Evolutionary conservation across 495 filamentous ascomycete genomes (phyloP).

Genomic region (Stereocaulon alpinum): DNA sequence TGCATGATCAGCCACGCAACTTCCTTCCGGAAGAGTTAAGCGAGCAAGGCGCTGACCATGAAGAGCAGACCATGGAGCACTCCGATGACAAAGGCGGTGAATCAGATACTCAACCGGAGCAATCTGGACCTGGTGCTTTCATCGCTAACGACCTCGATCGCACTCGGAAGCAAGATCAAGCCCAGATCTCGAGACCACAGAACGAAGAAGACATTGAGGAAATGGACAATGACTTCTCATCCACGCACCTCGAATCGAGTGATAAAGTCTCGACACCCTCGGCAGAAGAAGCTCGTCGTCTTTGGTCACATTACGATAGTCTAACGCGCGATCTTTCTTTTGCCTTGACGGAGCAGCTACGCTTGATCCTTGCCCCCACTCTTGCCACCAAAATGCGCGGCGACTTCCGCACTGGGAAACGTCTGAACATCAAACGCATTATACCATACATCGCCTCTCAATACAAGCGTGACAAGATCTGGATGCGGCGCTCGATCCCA

Average conservation of each 20-base stretch:
- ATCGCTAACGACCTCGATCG: slow-evolving; percentile 17
- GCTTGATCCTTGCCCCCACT: slow-evolving; percentile 88
- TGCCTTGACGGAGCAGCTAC: slow-evolving; percentile 81
- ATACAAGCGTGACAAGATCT: slow-evolving; percentile 99
- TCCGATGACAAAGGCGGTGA: slow-evolving; percentile 25
- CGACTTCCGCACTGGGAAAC: slow-evolving; percentile 94
- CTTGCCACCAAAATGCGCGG: slow-evolving; percentile 93
- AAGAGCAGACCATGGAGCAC: slow-evolving; percentile 38
- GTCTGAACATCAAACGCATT: slow-evolving; percentile 97
- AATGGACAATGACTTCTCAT: slow-evolving; percentile 63
- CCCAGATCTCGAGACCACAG: background rate
- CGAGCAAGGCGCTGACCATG: slow-evolving; percentile 39
- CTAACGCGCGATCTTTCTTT: slow-evolving; percentile 78
- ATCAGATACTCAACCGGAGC: slow-evolving; percentile 33
- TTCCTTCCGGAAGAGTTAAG: slow-evolving; percentile 50
- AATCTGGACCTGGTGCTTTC: slow-evolving; percentile 29
- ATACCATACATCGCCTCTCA: slow-evolving; percentile 96
- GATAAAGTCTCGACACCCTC: slow-evolving; percentile 34
- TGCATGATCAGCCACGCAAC: slow-evolving; percentile 42
- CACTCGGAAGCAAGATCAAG: background rate
- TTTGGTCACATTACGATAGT: slow-evolving; percentile 79
- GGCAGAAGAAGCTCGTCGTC: slow-evolving; percentile 54
- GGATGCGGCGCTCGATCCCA: slow-evolving; percentile 88
- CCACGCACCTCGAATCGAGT: slow-evolving; percentile 52
- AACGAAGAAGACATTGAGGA: slow-evolving; percentile 53